A percentile compares a stretch with the other conserved stretches of the same genome.
These are phyloP conservation scores for Salmacisia buchloeana DNA, from an alignment of 1,284 basidiomycete species.

Conservation along the genomic window DNA sequence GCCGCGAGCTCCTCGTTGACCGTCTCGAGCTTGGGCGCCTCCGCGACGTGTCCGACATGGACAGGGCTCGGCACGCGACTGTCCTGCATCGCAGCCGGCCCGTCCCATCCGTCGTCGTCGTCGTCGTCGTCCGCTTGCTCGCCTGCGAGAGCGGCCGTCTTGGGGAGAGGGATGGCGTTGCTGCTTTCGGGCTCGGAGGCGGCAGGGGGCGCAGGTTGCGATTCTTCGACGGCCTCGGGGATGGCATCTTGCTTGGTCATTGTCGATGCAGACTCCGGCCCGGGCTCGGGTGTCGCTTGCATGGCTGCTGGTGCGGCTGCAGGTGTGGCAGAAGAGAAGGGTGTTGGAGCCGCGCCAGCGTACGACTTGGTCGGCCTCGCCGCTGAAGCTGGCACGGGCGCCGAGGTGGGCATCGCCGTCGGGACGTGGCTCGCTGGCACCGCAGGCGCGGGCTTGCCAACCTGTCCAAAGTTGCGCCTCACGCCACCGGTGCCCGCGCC, in stretches of 20 bases:
- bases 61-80: constrained; percentile 7
- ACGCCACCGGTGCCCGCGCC: constrained; percentile 36
- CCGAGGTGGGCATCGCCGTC: constrained; percentile 6
- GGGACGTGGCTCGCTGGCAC: too few species aligned
- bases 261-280: background rate
- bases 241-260: background rate
- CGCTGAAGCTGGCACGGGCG: background rate
- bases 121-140: background rate
- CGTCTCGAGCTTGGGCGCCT: background rate
- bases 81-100: background rate
- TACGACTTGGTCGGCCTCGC: background rate
- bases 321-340: background rate
- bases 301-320: background rate
- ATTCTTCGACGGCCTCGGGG: background rate
- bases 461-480: constrained; percentile 31
- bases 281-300: background rate
- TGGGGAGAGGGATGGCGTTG: background rate
- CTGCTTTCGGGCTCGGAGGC: background rate
- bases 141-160: background rate
- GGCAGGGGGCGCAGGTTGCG: background rate
- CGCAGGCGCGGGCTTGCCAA: too few species aligned
- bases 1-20: background rate
- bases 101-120: background rate
- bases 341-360: background rate
- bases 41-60: constrained; percentile 2